Evolutionary conservation across 768 basidiomycete genomes (phyloP).

Genomic region (Saitozyma podzolica): DNA sequence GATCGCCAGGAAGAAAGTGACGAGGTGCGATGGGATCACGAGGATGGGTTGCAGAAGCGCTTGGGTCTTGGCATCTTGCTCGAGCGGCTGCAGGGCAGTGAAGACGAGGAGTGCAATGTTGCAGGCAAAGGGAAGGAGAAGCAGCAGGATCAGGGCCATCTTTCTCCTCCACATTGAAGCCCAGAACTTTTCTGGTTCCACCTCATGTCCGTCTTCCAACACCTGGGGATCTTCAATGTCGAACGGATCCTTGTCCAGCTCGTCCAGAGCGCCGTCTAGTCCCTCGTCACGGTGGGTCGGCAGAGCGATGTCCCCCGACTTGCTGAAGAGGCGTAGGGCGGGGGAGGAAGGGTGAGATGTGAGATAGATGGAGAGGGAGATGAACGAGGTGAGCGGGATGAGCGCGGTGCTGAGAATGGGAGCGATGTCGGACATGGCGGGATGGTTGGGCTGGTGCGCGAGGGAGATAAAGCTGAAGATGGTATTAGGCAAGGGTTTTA

Average conservation of each 20-base stretch:
- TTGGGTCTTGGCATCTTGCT: slow-evolving; percentile 11
- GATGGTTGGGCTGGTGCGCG: too few species aligned
- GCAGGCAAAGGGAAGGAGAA: slow-evolving; percentile 27
- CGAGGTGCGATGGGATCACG: slow-evolving; percentile 31
- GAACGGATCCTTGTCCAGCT: slow-evolving; percentile 42
- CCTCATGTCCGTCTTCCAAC: slow-evolving; percentile 29
- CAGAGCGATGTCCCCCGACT: slow-evolving; percentile 19
- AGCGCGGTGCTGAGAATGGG: slow-evolving; percentile 28
- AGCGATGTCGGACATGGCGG: too few species aligned
- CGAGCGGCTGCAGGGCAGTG: slow-evolving; percentile 8
- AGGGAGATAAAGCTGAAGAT: too few species aligned
- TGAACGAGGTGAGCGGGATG: slow-evolving; percentile 30
- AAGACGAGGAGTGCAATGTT: slow-evolving; percentile 35
- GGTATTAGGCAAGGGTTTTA: too few species aligned
- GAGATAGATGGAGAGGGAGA: slow-evolving; percentile 38
- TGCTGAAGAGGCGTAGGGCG: slow-evolving; percentile 8
- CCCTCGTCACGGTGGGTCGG: slow-evolving; percentile 30
- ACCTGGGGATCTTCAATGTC: slow-evolving; percentile 32
- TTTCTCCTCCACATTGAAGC: slow-evolving; percentile 23
- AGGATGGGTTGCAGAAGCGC: slow-evolving; percentile 29
- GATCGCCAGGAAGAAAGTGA: slow-evolving; percentile 57
- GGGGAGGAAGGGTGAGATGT: slow-evolving; percentile 34
- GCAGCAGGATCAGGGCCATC: slow-evolving; percentile 15
- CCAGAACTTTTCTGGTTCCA: slow-evolving; percentile 42
- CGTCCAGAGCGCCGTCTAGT: slow-evolving; percentile 13